Conservation (phyloP, 495 filamentous ascomycete genomes). For the Talaromyces adpressus region DNA sequence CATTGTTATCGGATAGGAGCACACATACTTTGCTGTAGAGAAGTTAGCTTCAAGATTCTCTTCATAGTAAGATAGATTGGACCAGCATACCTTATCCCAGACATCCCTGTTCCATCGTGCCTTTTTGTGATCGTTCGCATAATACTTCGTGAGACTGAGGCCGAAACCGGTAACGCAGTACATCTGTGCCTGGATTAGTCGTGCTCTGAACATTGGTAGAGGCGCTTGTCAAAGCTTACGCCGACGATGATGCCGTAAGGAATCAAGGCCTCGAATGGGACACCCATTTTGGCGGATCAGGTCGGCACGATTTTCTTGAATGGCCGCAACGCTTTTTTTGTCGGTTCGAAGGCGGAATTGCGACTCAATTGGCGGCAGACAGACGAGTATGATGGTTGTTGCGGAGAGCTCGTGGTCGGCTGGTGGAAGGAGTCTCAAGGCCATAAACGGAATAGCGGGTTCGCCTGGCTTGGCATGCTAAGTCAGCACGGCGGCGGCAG, state of each 20-base stretch:
- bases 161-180: slow-evolving; percentile 77
- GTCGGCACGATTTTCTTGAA: background rate
- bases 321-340: background rate
- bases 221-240: slow-evolving; percentile 47
- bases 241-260: slow-evolving; percentile 86
- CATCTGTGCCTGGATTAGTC: slow-evolving; percentile 54
- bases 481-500: slow-evolving; percentile 31
- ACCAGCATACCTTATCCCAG: slow-evolving; percentile 77
- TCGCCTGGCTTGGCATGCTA: slow-evolving; percentile 18
- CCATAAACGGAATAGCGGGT: slow-evolving; percentile 35
- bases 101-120: slow-evolving; percentile 75
- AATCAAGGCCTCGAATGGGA: slow-evolving; percentile 92
- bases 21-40: slow-evolving; percentile 64
- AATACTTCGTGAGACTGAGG: slow-evolving; percentile 63
- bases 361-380: slow-evolving; percentile 8
- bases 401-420: slow-evolving; percentile 8
- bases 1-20: background rate
- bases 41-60: slow-evolving; percentile 28
- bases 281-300: slow-evolving; percentile 59
- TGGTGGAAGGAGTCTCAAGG: background rate
- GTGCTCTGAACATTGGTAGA: slow-evolving; percentile 23
- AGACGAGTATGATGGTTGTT: slow-evolving; percentile 12
- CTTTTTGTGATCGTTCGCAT: slow-evolving; percentile 84
- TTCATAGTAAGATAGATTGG: slow-evolving; percentile 7
- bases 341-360: background rate